phyloP scores from a whole-genome alignment of 2,329 filamentous ascomycete genomes.

The Colletotrichum eleusines region DNA sequence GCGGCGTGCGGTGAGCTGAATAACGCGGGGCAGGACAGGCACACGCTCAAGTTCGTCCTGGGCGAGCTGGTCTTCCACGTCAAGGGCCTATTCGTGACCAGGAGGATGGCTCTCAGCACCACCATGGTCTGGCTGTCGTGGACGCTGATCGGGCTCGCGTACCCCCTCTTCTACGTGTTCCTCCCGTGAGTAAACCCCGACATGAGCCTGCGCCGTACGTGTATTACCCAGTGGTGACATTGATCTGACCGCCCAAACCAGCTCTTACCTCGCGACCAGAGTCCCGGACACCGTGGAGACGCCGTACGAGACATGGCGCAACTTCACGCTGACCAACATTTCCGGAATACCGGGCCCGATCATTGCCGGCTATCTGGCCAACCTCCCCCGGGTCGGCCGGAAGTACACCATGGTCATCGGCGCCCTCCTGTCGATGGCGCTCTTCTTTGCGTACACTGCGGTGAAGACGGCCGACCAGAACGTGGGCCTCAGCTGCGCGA shows the following conservation, averaged over 20 bases:
- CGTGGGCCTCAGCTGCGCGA: slow-evolving; percentile 75
- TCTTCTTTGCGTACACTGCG: slow-evolving; percentile 82
- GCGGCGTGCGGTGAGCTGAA: slow-evolving; percentile 58
- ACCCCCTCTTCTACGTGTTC: slow-evolving; percentile 82
- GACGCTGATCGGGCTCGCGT: slow-evolving; percentile 77
- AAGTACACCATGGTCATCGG: slow-evolving; percentile 75
- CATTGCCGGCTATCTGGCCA: slow-evolving; percentile 75
- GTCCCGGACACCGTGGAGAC: slow-evolving; percentile 27
- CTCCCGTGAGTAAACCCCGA: slow-evolving; percentile 61
- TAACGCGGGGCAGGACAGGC: slow-evolving; percentile 49
- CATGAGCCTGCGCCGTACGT: not conserved
- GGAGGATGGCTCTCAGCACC: slow-evolving; percentile 70
- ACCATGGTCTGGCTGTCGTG: slow-evolving; percentile 76
- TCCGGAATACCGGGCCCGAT: slow-evolving; percentile 77
- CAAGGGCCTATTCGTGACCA: slow-evolving; percentile 73
- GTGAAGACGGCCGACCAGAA: slow-evolving; percentile 73
- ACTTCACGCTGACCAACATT: slow-evolving; percentile 78
- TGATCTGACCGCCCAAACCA: not conserved
- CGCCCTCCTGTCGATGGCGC: slow-evolving; percentile 73
- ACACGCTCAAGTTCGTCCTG: slow-evolving; percentile 18
- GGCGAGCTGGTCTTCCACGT: slow-evolving; percentile 62
- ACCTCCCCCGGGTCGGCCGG: slow-evolving; percentile 68
- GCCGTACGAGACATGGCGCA: slow-evolving; percentile 71
- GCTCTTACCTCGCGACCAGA: slow-evolving; percentile 30
- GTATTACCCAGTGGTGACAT: too few species aligned